These are phyloP conservation scores for Brasenia schreberi DNA, from an alignment of 164 flowering plant genomes.

Conservation along the genomic window DNA sequence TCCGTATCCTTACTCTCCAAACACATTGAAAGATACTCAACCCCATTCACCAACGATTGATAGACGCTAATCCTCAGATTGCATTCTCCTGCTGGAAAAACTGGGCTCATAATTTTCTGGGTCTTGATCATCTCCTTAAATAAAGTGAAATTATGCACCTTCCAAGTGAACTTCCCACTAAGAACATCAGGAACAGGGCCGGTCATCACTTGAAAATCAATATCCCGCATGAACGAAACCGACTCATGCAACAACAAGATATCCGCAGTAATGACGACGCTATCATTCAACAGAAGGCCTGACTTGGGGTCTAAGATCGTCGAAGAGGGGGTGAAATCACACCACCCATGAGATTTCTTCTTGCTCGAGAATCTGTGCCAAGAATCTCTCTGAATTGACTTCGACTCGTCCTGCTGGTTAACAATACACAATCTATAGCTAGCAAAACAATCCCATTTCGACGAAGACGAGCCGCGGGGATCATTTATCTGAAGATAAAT, in stretches of 20 bases:
- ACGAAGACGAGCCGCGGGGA: constrained; percentile 45
- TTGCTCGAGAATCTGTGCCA: constrained; percentile 87
- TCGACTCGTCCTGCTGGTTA: constrained; percentile 45
- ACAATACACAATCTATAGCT: constrained; percentile 66
- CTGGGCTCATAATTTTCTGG: constrained; percentile 95
- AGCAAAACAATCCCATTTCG: constrained; percentile 91
- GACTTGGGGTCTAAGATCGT: constrained; percentile 50
- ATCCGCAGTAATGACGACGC: constrained; percentile 67
- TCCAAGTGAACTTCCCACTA: constrained; percentile 94
- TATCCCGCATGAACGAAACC: constrained; percentile 46
- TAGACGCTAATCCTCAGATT: constrained; percentile 89
- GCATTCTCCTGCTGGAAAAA: constrained; percentile 89
- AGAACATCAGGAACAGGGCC: constrained; percentile 45
- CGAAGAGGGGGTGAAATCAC: constrained; percentile 72
- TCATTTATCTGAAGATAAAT: constrained; percentile 84
- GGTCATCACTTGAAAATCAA: constrained; percentile 19
- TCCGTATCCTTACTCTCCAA: constrained; percentile 95
- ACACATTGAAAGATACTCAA: constrained; percentile 84
- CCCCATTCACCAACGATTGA: constrained; percentile 76
- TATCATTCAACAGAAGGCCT: constrained; percentile 47
- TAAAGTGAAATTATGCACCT: constrained; percentile 79
- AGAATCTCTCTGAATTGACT: constrained; percentile 70
- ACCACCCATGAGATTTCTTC: constrained; percentile 98
- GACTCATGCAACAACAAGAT: constrained; percentile 71
- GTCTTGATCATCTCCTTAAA: constrained; percentile 95